Evolutionary conservation across 108 stramenopile species (phyloP), one percentile per base, ranked within the genome.

Genomic region (Epipyxis sp.): DNA sequence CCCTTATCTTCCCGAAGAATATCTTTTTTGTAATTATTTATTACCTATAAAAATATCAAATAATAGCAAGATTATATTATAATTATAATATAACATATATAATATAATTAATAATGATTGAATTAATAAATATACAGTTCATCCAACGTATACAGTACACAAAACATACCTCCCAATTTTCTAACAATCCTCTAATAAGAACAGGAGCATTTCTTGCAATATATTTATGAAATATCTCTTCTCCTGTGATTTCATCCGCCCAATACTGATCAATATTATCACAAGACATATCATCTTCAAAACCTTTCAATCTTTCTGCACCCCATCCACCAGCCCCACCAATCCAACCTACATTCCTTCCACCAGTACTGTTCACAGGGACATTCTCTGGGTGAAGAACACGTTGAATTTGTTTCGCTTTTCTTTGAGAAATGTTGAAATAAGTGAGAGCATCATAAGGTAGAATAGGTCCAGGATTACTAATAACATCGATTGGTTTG

Each of bases 191-290:
- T 27, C 34, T 39, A 39, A 74, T 74, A 27, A 74, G 32, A 34
- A 74, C 25, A 3, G 71, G 71, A 6, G 71, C 71, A 46, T 46
- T 54, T 16, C 34, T 37, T 35, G 71, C 71, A 10, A 74, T 6
- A 39, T 74, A 74, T 37, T 46, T 74, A 10, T 39, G n/a, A 37
- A 74, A 74, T 34, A 74, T 74, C 50, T 74, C 71, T 32, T 74
- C 50, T 27, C 13, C 6, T 32, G 71, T 13, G 50, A 74, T 74
- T 25, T 74, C 71, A 74, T 74, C 46, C 10, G 71, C 71, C 3
- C 10, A 39, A 39, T 74, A 74, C 34, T 74, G 71, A 74, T 74
- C 71, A 3, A 65, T 32, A 39, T 43, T 42, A 32, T 6, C 13
- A 74, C 71, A 74, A 10, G 37, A 16, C 13, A 74, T 35, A 37